Percentiles rank a stretch among this genome's conserved stretches.
Conservation (phyloP, 2,329 filamentous ascomycete genomes). For the Dothiorella sarmentorum region DNA sequence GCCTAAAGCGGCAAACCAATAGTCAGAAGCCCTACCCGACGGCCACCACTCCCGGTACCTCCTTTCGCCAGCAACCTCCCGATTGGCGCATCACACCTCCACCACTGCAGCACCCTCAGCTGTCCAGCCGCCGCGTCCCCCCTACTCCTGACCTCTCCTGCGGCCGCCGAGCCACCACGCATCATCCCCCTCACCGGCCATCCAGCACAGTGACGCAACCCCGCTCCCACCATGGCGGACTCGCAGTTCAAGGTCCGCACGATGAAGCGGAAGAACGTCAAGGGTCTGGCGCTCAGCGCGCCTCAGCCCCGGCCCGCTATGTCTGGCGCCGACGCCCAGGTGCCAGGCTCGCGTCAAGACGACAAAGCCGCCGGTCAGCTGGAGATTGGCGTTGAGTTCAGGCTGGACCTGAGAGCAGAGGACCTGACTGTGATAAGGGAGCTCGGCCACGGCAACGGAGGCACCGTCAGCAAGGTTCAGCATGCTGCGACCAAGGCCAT, state of each 20-base stretch:
- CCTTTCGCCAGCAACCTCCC: constrained; percentile 16
- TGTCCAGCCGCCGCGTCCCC: background rate
- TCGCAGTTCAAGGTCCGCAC: constrained; percentile 66
- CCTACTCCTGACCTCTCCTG: constrained; percentile 15
- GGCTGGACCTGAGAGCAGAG: constrained; percentile 84
- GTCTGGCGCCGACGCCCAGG: constrained; percentile 66
- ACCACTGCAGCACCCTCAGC: background rate
- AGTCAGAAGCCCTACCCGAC: constrained; percentile 13
- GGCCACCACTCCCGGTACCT: constrained; percentile 15
- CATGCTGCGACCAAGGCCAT: constrained; percentile 91
- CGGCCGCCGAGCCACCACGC: constrained; percentile 47
- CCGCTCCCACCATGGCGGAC: constrained; percentile 39
- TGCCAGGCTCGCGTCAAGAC: constrained; percentile 57
- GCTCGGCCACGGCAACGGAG: constrained; percentile 91
- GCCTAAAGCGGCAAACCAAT: constrained; percentile 19
- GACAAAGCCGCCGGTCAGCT: constrained; percentile 66
- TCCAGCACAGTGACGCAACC: constrained; percentile 13
- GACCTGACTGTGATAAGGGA: constrained; percentile 93
- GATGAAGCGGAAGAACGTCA: constrained; percentile 99
- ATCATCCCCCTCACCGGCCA: background rate
- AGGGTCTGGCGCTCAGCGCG: constrained; percentile 84
- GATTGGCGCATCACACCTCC: constrained; percentile 11
- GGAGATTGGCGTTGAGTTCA: constrained; percentile 97
- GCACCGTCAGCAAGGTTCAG: constrained; percentile 96
- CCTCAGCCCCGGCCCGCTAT: constrained; percentile 71